Evolutionary conservation across 805 yeast genomes (phyloP), one percentile per base, ranked within the genome.

Genomic region (Debaryomyces prosopidis): DNA sequence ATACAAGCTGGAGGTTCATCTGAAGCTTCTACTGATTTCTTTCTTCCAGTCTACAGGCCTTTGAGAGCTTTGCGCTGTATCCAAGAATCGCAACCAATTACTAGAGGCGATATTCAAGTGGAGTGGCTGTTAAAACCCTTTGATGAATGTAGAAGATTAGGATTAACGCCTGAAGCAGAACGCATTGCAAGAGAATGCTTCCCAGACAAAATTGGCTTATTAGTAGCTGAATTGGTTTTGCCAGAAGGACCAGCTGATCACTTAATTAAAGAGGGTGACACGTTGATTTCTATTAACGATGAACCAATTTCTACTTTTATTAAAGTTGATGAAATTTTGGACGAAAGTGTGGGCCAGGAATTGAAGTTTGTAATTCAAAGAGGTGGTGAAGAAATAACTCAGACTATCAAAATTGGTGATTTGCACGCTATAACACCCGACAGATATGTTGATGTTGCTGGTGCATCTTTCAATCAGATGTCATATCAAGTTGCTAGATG

Each of bases 1-100:
- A 69, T 91, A 42, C 96, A 89, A 66, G 97, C 97, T 1, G 97
- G 97, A 59, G 97, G 97, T 2, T 81, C 87, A 5, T 80, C 90
- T 1, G 94, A 87, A 53, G 91, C 96, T 1, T 88, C 97, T 0
- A 91, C 97, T 0, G 97, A 91, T 68, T 91, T 88, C 69, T 91
- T 91, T 60, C 67, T 91, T 41, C 97, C 97, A 0, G 80, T 91
- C 6, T 84, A 82, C 64, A 75, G 97, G 59, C 95, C 91, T 1
- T 66, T 81, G 49, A 79, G 97, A 51, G 96, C 97, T 0, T 75
- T 91, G 51, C 70, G 71, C 48, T 88, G 96, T 57, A 67, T 90
- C 18, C 96, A 87, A 62, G 56, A 66, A 2, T 59, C 65, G 0
- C 46, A 63, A 38, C 81, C 84, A 1, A 81, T 91, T 34, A 81